These are phyloP conservation scores for Cyclotella kingstonii DNA, from an alignment of 108 stramenopile genomes.

Conservation along the genomic window DNA sequence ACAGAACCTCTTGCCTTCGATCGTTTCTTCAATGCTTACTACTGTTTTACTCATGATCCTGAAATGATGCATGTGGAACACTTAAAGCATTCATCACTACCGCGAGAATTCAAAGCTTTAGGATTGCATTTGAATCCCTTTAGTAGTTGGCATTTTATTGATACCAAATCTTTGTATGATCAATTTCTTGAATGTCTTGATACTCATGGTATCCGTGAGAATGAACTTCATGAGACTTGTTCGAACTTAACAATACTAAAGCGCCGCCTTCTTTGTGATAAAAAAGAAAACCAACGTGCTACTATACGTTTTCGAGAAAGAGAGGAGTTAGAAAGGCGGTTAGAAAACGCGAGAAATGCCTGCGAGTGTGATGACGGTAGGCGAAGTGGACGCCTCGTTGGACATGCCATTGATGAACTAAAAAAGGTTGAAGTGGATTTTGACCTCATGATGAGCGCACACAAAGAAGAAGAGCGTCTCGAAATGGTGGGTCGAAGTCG, in stretches of 20 bases:
- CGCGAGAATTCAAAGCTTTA: conserved; percentile 40
- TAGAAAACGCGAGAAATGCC: conserved; percentile 62
- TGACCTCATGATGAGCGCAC: conserved; percentile 27
- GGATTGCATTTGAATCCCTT: conserved; percentile 39
- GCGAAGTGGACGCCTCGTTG: conserved; percentile 69
- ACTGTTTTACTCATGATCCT: conserved; percentile 72
- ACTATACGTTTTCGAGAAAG: conserved; percentile 45
- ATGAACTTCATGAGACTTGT: conserved; percentile 48
- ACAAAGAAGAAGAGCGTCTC: conserved; percentile 38
- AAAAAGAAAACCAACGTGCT: conserved; percentile 51
- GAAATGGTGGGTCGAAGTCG: conserved; percentile 37
- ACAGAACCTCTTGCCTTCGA: conserved; percentile 78
- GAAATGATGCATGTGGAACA: conserved; percentile 62
- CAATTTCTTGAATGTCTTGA: conserved; percentile 63
- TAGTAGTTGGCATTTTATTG: conserved; percentile 72
- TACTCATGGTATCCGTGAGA: conserved; percentile 72
- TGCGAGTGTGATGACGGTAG: conserved; percentile 55
- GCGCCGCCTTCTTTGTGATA: conserved; percentile 63
- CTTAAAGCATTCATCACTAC: conserved; percentile 40
- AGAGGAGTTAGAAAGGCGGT: conserved; percentile 52
- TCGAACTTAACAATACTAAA: conserved; percentile 41
- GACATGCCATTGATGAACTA: conserved; percentile 61
- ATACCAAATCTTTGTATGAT: conserved; percentile 67
- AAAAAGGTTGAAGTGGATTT: conserved; percentile 49
- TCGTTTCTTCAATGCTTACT: conserved; percentile 67